Conservation (phyloP, 2,329 filamentous ascomycete species). For the Sporothrix brasiliensis region DNA sequence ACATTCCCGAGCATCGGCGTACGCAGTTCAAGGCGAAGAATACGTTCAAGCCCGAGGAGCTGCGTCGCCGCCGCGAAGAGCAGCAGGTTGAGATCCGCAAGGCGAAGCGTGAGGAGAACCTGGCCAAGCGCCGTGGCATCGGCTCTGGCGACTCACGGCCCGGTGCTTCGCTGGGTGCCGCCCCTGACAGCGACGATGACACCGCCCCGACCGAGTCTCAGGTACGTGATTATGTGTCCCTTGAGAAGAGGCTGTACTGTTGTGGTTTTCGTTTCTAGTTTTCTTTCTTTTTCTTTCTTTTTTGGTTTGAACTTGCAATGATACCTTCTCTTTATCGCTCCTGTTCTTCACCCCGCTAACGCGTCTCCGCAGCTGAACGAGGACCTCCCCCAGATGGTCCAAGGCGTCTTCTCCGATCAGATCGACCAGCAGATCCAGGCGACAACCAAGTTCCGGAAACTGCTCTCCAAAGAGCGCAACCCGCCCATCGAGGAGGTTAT, state of each 20-base stretch:
- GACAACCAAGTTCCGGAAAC: conserved; percentile 97
- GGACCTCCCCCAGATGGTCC: conserved; percentile 97
- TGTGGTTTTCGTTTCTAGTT: conserved; percentile 1
- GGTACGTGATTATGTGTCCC: conserved; percentile 58
- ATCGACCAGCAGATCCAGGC: conserved; percentile 97
- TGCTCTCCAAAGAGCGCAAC: conserved; percentile 97
- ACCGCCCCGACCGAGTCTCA: conserved; percentile 92
- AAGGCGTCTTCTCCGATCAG: conserved; percentile 97
- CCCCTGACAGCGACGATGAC: conserved; percentile 97
- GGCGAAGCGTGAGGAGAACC: conserved; percentile 97
- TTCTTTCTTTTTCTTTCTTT: conserved; percentile 36
- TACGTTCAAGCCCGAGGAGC: conserved; percentile 98
- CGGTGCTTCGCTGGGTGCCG: conserved; percentile 80
- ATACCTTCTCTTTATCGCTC: not conserved
- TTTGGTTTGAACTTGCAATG: conserved; percentile 3
- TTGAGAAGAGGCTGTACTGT: not conserved
- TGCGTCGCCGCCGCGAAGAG: conserved; percentile 96
- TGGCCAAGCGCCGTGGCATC: conserved; percentile 97
- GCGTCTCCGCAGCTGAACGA: conserved; percentile 74
- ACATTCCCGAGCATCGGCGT: conserved; percentile 98
- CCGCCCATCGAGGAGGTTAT: conserved; percentile 99
- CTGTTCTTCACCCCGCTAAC: conserved; percentile 26
- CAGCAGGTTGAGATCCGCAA: conserved; percentile 99
- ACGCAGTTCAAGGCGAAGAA: conserved; percentile 99
- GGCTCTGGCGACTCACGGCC: conserved; percentile 77